Evolutionary conservation across 495 filamentous ascomycete species (phyloP).

Genomic region (Chaetomidium leptoderma): DNA sequence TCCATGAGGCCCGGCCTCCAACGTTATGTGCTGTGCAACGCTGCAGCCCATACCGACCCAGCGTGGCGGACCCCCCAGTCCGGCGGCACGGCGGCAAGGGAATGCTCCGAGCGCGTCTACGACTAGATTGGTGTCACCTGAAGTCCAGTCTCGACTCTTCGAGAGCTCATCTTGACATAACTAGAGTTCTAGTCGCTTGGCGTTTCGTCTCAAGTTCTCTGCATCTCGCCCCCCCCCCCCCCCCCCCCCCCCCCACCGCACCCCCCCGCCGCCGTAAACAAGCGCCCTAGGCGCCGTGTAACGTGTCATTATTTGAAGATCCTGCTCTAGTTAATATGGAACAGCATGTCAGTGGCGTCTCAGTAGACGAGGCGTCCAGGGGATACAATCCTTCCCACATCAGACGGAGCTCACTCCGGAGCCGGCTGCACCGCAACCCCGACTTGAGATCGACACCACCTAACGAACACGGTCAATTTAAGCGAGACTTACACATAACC

Average conservation of each 20-base stretch:
- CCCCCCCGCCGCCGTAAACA: no score
- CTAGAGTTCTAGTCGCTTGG: not conserved
- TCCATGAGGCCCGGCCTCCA: no score
- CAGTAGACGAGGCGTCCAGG: not conserved
- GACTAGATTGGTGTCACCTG: not conserved
- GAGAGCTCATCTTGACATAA: no score
- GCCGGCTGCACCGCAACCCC: not conserved
- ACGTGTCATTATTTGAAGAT: not conserved
- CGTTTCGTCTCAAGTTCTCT: not conserved
- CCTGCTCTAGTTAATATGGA: not conserved
- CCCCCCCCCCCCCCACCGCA: no score
- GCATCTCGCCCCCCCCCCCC: not conserved
- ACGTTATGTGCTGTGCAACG: no score
- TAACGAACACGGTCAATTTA: not conserved
- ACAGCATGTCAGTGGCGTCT: not conserved
- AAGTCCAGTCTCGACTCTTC: not conserved
- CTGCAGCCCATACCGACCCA: not conserved
- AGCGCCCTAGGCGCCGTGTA: constrained; percentile 2
- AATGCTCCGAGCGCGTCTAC: not conserved
- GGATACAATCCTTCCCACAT: not conserved
- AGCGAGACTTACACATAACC: no score
- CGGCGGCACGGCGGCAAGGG: not conserved
- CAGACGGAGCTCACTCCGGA: not conserved
- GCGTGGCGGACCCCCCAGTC: not conserved
- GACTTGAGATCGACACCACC: not conserved